Conservation (phyloP, 345 rosid genomes). For the Melaleuca quinquenervia region DNA sequence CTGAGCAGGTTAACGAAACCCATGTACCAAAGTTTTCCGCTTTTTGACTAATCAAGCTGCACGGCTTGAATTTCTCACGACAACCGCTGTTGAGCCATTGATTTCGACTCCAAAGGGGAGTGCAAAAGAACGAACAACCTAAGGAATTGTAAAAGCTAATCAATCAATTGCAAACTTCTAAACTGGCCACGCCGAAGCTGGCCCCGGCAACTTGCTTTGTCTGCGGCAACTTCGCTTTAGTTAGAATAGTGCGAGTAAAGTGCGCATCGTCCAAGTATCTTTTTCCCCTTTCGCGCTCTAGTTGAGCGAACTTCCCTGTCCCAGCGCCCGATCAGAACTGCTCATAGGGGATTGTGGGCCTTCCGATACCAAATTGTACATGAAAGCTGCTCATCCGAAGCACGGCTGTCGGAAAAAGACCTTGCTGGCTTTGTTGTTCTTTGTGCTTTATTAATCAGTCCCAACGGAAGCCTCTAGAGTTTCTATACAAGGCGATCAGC, state of each 20-base stretch:
- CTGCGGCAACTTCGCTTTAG: not conserved
- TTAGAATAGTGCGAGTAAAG: not conserved
- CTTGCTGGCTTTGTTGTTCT: not conserved
- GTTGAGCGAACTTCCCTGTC: not conserved
- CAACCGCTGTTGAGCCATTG: not conserved
- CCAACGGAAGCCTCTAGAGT: not conserved
- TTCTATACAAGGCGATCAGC: not conserved
- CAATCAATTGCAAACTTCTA: not conserved
- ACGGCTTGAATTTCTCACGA: not conserved
- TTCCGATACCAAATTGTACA: not conserved
- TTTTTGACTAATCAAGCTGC: not conserved
- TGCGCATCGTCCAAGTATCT: not conserved
- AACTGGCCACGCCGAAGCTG: not conserved
- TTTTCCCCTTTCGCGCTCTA: not conserved
- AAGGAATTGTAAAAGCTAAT: not conserved
- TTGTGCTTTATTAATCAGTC: not conserved
- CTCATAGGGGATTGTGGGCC: not conserved
- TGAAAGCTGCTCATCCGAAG: not conserved
- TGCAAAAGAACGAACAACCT: not conserved
- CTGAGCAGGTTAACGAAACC: not conserved
- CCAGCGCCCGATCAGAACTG: not conserved
- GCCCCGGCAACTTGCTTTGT: not conserved
- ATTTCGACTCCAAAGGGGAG: not conserved
- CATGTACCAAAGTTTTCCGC: not conserved
- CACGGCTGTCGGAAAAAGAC: not conserved